phyloP scores from a whole-genome alignment of 1,284 basidiomycete genomes.

The Ceratorhiza oryzae-sativae region DNA sequence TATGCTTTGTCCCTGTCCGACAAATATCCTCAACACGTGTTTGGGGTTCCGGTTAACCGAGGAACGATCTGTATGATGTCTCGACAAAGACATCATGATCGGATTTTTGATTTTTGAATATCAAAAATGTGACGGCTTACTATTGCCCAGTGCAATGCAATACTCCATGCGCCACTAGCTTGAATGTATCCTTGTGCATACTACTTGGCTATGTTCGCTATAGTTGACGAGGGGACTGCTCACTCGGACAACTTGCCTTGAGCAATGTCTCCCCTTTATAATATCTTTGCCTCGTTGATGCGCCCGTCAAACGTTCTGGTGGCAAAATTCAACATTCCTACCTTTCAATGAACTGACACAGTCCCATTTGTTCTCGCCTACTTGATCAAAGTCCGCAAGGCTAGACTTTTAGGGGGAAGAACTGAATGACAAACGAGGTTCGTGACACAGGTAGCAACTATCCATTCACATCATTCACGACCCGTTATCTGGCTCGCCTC shows the following conservation, averaged over 20 bases:
- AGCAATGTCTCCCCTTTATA: background rate
- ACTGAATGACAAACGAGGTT: background rate
- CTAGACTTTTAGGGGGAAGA: constrained; percentile 21
- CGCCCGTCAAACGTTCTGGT: background rate
- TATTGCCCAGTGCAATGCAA: background rate
- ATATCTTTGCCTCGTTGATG: background rate
- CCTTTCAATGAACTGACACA: constrained; percentile 13
- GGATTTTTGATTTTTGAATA: background rate
- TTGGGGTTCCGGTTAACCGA: background rate
- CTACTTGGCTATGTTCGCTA: background rate
- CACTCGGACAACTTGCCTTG: background rate
- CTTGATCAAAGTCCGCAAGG: background rate
- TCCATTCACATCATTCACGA: background rate
- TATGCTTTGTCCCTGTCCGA: background rate
- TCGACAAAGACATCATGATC: background rate
- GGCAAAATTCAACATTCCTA: constrained; percentile 1
- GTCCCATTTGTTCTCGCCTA: background rate
- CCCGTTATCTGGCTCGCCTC: background rate
- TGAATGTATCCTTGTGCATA: background rate
- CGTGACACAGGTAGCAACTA: background rate
- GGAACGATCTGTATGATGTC: background rate
- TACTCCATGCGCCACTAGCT: constrained; percentile 14
- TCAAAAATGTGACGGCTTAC: background rate
- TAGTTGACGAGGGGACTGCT: background rate
- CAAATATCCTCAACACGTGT: constrained; percentile 11